Conservation (phyloP, 805 yeast genomes). For the Ogataea polymorpha region DNA sequence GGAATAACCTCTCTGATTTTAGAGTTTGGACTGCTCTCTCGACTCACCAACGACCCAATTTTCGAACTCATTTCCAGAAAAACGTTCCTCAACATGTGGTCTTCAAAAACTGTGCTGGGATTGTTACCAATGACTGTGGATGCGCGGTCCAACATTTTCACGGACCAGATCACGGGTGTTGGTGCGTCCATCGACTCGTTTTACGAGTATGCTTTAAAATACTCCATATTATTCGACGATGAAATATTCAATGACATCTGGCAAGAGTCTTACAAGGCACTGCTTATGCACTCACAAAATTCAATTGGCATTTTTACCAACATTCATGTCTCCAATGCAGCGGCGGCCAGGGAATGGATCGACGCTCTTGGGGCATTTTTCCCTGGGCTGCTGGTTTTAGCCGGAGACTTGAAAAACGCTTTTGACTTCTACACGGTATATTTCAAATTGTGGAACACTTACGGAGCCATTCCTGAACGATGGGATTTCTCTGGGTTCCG, state of each 20-base stretch:
- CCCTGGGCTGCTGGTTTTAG: constrained; percentile 78
- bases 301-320: constrained; percentile 41
- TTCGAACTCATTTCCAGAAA: constrained; percentile 61
- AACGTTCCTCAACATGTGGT: constrained; percentile 73
- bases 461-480: constrained; percentile 83
- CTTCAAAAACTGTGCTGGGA: constrained; percentile 54
- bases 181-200: constrained; percentile 93
- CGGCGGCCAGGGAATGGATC: constrained; percentile 60
- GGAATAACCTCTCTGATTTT: constrained; percentile 84
- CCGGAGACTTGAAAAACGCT: constrained; percentile 72
- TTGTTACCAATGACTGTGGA: constrained; percentile 77
- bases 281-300: constrained; percentile 49
- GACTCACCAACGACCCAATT: constrained; percentile 67
- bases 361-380: constrained; percentile 87
- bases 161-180: constrained; percentile 64
- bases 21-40: constrained; percentile 74
- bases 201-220: constrained; percentile 83
- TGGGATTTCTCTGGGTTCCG: constrained; percentile 51
- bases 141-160: constrained; percentile 39
- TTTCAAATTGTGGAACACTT: constrained; percentile 75
- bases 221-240: constrained; percentile 69
- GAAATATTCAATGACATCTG: constrained; percentile 51
- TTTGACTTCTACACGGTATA: constrained; percentile 56
- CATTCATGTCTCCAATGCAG: constrained; percentile 53
- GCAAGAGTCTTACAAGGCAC: constrained; percentile 55